Evolutionary conservation across 2,329 filamentous ascomycete species (phyloP), one percentile per base, ranked within the genome.

Genomic region (Fusarium dimerum): DNA sequence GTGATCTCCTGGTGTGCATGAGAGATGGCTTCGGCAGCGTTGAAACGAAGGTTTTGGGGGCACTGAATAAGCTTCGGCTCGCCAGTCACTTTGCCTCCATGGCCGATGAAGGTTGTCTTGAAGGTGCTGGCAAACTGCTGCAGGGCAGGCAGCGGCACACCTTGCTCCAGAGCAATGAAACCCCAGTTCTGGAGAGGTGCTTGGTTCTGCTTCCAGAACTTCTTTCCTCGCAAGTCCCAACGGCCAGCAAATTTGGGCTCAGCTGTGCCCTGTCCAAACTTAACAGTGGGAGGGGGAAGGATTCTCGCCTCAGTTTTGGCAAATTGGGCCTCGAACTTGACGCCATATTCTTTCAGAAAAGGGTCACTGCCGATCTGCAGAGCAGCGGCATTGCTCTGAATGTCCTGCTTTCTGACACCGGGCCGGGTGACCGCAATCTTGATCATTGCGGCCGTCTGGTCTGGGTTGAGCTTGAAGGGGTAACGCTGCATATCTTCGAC

Each of bases 391-490:
- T 68, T 67, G 7, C 49, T 50, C 49, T 71, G 61, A 61, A 97
- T 92, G 17, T 88, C 83, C 0, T 68, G 62, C 59, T 84, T 82
- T n/a, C 94, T 89, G 30, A 85, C 69, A 0, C 70, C 68, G 0
- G 94, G 94, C 1, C 87, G 81, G 6, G 88, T 90, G 5, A 96
- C 93, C 0, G 93, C 92, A 64, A 93, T 91, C 70, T 89, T 93
- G 76, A 99, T 97, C 94, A 99, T 99, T 6, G 81, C 74, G 0
- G 87, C 76, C 0, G 93, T 97, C 73, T 96, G 79, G 0, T 73
- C 68, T 0, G 80, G 76, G 48, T 80, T 80, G 2, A 89, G 68
- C 70, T 88, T 89, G 72, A 76, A 87, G 0, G 76, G 74, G 58
- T 87, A 89, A 0, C 82, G 76, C 66, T 88, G 85, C 66, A 83